phyloP scores from a whole-genome alignment of 1,284 basidiomycete genomes.

The Pseudozyma hubeiensis region DNA sequence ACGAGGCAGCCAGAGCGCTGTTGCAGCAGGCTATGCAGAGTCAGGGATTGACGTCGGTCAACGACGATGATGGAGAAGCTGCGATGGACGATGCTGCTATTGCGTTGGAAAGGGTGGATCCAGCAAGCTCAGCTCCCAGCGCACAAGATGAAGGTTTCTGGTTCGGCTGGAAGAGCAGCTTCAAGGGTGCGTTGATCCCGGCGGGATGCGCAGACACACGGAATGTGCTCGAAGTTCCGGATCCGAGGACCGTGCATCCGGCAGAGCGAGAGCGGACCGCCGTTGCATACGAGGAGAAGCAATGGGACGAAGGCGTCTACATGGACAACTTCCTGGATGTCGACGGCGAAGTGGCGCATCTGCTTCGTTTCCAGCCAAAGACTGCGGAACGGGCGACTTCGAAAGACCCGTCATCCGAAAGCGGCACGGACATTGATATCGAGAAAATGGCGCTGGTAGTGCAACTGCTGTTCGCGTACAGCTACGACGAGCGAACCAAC shows the following conservation, averaged over 20 bases:
- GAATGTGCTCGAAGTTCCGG: conserved; percentile 35
- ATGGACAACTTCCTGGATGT: conserved; percentile 47
- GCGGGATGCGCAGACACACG: conserved; percentile 23
- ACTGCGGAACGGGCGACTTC: not conserved
- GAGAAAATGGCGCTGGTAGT: conserved; percentile 21
- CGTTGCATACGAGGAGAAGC: conserved; percentile 24
- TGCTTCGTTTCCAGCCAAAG: conserved; percentile 12
- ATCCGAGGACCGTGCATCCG: conserved; percentile 20
- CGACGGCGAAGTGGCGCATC: conserved; percentile 30
- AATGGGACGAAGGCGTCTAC: conserved; percentile 49
- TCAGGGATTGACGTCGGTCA: conserved; percentile 28
- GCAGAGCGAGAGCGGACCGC: conserved; percentile 17
- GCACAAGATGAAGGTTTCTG: conserved; percentile 5
- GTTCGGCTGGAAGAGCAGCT: conserved; percentile 18
- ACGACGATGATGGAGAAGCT: conserved; percentile 34
- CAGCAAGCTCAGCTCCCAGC: not conserved
- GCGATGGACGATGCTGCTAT: not conserved
- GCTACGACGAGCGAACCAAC: conserved; percentile 47
- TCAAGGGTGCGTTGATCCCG: conserved; percentile 19
- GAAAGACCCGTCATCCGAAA: not conserved
- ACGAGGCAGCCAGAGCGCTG: conserved; percentile 29
- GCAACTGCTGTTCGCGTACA: conserved; percentile 35
- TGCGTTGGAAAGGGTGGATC: not conserved
- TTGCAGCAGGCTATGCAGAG: conserved; percentile 33
- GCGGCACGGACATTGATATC: conserved; percentile 2